Evolutionary conservation across 306 rosid species (phyloP), one percentile per base, ranked within the genome.

Genomic region (Gynostemma pentaphyllum): DNA sequence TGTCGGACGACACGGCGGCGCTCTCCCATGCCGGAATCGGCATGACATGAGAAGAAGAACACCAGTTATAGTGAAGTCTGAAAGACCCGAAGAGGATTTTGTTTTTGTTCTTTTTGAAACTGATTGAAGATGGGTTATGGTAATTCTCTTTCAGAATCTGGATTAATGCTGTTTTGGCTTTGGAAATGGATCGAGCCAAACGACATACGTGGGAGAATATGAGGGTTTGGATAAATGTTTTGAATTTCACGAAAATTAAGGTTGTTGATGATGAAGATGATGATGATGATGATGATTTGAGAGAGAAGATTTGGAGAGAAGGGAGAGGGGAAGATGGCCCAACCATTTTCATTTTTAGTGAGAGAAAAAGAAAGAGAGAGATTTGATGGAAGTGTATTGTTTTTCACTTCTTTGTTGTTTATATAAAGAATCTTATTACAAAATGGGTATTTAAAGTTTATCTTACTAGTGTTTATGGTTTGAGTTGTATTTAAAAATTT

Each of bases 51-150:
- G 86, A 74, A 1, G 96, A 85, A 56, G 95, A 85, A 53, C 86
- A 75, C 90, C 95, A 94, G 32, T 94, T 86, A 34, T 88, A 94
- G 82, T 88, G 99, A 39, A 94, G 78, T 42, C 99, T 73, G 61
- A 88, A 94, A 3, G 99, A 94, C 2, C 99, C 99, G 9, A 86
- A 63, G 30, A 86, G 59, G 5, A 85, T 63, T 50, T 78, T 78
- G 42, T 64, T 86, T 30, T 69, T 78, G 34, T 30, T 74, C 22
- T 32, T 85, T 12, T 66, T 51, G n/a, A n/a, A n/a, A n/a, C 50
- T 66, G 69, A 29, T 47, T 40, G 9, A 6, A 26, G 10, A 34
- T 73, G 72, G n/a, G n/a, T n/a, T n/a, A n/a, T 5, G 74, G 28
- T 80, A 72, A 70, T 62, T 73, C 11, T 64, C 49, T 39, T 55